Conservation (phyloP, 1,139 yeast genomes). For the Zhuliangozyma parablackwelliae region DNA sequence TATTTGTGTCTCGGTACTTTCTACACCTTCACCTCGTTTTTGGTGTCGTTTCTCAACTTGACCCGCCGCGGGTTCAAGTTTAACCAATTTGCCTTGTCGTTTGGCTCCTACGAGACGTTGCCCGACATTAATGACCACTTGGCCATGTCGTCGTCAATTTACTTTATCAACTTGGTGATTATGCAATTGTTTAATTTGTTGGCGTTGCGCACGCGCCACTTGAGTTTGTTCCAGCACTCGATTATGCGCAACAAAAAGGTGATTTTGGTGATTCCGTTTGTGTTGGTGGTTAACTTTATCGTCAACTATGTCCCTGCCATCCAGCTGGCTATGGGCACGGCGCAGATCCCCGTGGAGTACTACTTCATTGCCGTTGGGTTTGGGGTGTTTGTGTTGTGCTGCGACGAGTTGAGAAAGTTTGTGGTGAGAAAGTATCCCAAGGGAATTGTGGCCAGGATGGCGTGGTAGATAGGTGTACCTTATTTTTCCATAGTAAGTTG, state of each 20-base stretch:
- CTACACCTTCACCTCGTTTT: conserved; percentile 39
- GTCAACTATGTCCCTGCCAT: conserved; percentile 45
- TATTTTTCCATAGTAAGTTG: no score
- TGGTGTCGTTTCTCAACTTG: conserved; percentile 40
- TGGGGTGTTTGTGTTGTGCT: conserved; percentile 32
- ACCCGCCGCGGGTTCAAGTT: conserved; percentile 36
- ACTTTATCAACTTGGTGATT: conserved; percentile 47
- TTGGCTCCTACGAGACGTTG: conserved; percentile 29
- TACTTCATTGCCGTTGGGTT: conserved; percentile 47
- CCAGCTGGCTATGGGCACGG: conserved; percentile 33
- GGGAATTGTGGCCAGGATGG: conserved; percentile 32
- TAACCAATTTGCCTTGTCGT: conserved; percentile 30
- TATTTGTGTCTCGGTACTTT: conserved; percentile 43
- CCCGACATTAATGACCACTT: conserved; percentile 20
- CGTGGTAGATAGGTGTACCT: conserved; percentile 26
- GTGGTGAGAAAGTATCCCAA: conserved; percentile 34
- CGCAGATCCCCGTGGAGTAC: conserved; percentile 43
- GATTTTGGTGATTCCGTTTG: conserved; percentile 33
- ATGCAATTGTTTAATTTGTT: conserved; percentile 48
- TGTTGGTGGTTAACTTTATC: conserved; percentile 40
- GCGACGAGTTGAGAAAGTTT: conserved; percentile 44
- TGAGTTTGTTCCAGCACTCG: conserved; percentile 40
- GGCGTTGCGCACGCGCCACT: conserved; percentile 42
- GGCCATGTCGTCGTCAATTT: conserved; percentile 42
- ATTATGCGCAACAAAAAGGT: conserved; percentile 20